Percentiles rank a stretch among this genome's conserved stretches.
Conservation (phyloP, 2,329 filamentous ascomycete species). For the Penicillium decumbens region DNA sequence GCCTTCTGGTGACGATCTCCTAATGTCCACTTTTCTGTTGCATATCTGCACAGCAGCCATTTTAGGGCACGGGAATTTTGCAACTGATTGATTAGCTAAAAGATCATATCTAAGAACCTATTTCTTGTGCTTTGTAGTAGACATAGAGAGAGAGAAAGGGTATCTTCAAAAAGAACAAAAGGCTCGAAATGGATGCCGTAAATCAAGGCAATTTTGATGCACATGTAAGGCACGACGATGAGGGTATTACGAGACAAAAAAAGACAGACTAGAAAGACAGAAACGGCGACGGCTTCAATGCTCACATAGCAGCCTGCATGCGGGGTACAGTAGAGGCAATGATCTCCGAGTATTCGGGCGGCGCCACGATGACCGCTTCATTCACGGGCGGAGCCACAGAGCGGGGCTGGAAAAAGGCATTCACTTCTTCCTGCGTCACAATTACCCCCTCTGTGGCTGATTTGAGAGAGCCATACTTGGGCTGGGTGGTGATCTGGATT, state of each 20-base stretch:
- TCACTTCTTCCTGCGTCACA: conserved; percentile 26
- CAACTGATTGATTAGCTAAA: not conserved
- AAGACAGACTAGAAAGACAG: not conserved
- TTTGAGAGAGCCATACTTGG: conserved; percentile 11
- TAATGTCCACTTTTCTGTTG: not conserved
- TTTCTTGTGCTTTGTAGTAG: not conserved
- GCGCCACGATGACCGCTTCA: conserved; percentile 12
- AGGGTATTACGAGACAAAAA: not conserved
- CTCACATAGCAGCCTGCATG: not conserved
- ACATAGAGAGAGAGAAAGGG: not conserved
- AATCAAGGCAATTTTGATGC: not conserved
- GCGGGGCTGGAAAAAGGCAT: conserved; percentile 29
- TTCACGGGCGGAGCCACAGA: conserved; percentile 18
- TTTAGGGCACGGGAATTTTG: too few relatives aligned
- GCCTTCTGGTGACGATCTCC: too few relatives aligned
- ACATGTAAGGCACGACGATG: not conserved
- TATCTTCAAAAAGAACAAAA: not conserved
- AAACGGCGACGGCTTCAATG: not conserved
- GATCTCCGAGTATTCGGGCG: conserved; percentile 18
- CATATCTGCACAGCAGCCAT: too few relatives aligned
- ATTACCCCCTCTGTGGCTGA: conserved; percentile 8
- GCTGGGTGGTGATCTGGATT: conserved; percentile 38
- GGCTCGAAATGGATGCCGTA: not conserved
- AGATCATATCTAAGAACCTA: not conserved
- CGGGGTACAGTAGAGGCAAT: not conserved